Conservation (phyloP, 75 land plant genomes). For the Pinus albicaulis region DNA sequence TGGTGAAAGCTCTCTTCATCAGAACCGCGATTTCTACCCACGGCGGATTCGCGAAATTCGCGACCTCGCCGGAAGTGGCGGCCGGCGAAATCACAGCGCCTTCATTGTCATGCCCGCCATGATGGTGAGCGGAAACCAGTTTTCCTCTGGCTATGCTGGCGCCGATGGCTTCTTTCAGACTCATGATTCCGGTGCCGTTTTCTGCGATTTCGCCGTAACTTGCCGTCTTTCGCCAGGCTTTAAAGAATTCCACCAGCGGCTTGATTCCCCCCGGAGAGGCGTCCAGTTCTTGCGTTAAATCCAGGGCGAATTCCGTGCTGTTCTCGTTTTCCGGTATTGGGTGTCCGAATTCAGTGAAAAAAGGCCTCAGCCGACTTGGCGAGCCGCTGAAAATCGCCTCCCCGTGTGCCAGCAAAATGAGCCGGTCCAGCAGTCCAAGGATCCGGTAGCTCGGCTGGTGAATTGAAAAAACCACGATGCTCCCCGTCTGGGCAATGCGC, state of each 20-base stretch:
- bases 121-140: slow-evolving; percentile 33
- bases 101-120: neutral
- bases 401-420: slow-evolving; percentile 64
- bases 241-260: slow-evolving; percentile 57
- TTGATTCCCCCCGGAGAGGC: slow-evolving; percentile 36
- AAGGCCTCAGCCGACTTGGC: slow-evolving; percentile 33
- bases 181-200: neutral
- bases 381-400: slow-evolving; percentile 62
- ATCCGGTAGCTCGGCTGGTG: slow-evolving; percentile 77
- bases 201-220: neutral
- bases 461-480: slow-evolving; percentile 72
- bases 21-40: slow-evolving; percentile 67
- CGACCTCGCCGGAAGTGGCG: slow-evolving; percentile 25
- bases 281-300: slow-evolving; percentile 43
- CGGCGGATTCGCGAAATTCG: slow-evolving; percentile 62
- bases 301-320: slow-evolving; percentile 70
- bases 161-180: slow-evolving; percentile 55
- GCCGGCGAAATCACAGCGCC: neutral
- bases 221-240: slow-evolving; percentile 36
- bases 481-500: slow-evolving; percentile 63
- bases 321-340: slow-evolving; percentile 76
- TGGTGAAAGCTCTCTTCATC: slow-evolving; percentile 45
- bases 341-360: slow-evolving; percentile 54
- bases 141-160: slow-evolving; percentile 66
- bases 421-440: slow-evolving; percentile 46